A percentile compares a stretch with the other conserved stretches of the same genome.
Conservation (phyloP, 176 grass and related monocot genomes). For the Pontederia crassipes region DNA sequence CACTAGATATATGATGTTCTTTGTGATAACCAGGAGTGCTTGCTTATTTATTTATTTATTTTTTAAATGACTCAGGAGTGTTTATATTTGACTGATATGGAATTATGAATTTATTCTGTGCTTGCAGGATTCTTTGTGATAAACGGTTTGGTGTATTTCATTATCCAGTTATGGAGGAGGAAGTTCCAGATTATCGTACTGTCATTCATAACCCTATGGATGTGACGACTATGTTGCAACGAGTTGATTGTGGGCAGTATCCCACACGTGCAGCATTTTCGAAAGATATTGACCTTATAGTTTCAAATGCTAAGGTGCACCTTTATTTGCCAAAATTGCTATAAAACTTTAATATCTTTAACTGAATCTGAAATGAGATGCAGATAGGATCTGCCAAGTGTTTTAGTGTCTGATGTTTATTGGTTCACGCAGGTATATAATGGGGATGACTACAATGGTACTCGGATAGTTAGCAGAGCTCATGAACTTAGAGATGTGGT, state of each 20-base stretch:
- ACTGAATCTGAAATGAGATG: background rate
- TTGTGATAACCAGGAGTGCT: too few species aligned
- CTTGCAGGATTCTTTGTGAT: conserved; percentile 62
- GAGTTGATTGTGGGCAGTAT: conserved; percentile 77
- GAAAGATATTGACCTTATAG: conserved; percentile 90
- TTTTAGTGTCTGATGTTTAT: background rate
- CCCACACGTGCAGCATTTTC: conserved; percentile 48
- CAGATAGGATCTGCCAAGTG: background rate
- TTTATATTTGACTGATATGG: background rate
- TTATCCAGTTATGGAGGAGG: conserved; percentile 84
- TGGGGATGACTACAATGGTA: conserved; percentile 73
- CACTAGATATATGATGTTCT: too few species aligned
- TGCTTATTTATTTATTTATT: too few species aligned
- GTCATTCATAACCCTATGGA: conserved; percentile 92
- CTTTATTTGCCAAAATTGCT: conserved; percentile 1
- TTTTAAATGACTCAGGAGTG: too few species aligned
- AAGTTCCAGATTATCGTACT: conserved; percentile 75
- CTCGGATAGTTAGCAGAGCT: conserved; percentile 96
- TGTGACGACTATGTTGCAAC: conserved; percentile 86
- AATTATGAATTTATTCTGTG: background rate
- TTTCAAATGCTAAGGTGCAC: conserved; percentile 78
- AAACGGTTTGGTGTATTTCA: conserved; percentile 89
- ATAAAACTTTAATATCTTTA: too few species aligned
- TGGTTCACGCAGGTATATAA: conserved; percentile 58
- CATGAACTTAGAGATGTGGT: conserved; percentile 94